Evolutionary conservation across 1,139 yeast genomes (phyloP).

Genomic region (Wickerhamomyces sp.): DNA sequence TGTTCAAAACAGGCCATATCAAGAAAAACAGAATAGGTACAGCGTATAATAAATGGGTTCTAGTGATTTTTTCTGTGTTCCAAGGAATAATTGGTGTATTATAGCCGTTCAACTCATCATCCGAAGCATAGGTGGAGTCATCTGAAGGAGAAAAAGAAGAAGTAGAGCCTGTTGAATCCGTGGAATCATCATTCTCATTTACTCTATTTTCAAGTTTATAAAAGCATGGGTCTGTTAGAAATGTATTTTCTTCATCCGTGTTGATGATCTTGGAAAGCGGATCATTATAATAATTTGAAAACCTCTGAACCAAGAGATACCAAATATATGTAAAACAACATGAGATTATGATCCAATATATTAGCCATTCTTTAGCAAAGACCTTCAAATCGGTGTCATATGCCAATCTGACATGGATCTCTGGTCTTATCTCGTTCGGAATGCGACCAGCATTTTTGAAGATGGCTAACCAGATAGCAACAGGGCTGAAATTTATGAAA

Average conservation of each 20-base stretch:
- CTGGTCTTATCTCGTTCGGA: slow-evolving; percentile 53
- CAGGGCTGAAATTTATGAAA: slow-evolving; percentile 46
- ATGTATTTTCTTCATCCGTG: slow-evolving; percentile 8
- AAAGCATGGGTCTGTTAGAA: slow-evolving; percentile 1
- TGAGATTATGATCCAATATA: slow-evolving; percentile 14
- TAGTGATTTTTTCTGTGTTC: slow-evolving; percentile 10
- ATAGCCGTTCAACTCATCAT: not conserved
- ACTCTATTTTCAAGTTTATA: slow-evolving; percentile 1
- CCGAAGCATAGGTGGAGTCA: slow-evolving; percentile 1
- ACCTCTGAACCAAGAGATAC: slow-evolving; percentile 8
- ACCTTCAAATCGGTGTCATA: slow-evolving; percentile 37
- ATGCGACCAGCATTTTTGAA: slow-evolving; percentile 60
- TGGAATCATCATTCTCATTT: slow-evolving; percentile 1
- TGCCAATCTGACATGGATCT: slow-evolving; percentile 46
- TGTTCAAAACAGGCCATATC: slow-evolving; percentile 24
- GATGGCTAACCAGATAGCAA: slow-evolving; percentile 52
- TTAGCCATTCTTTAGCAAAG: slow-evolving; percentile 21
- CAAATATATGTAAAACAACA: slow-evolving; percentile 9
- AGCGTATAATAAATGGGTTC: slow-evolving; percentile 18
- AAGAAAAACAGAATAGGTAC: slow-evolving; percentile 18
- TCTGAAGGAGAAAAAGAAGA: slow-evolving; percentile 1
- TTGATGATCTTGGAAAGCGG: slow-evolving; percentile 1
- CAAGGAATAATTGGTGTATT: slow-evolving; percentile 6
- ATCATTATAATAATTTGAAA: slow-evolving; percentile 7
- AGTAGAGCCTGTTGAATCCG: not conserved